Evolutionary conservation across 495 filamentous ascomycete genomes (phyloP).

Genomic region (Penicillium nucicola): DNA sequence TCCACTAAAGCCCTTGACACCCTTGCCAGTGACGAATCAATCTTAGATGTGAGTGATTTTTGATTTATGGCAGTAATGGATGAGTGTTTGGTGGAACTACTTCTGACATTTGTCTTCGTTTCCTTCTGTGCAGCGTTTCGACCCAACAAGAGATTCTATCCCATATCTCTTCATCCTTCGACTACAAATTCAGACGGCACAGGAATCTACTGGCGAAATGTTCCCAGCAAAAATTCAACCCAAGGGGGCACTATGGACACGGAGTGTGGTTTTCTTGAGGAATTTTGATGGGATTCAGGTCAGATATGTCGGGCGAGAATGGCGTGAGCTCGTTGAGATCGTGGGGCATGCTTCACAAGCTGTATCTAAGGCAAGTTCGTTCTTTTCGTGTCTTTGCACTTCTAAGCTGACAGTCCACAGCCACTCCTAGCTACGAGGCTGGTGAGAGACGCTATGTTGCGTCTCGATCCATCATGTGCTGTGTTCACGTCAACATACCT

Average conservation of each 20-base stretch:
- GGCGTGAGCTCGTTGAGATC: slow-evolving; percentile 50
- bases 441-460: slow-evolving; percentile 64
- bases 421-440: slow-evolving; percentile 57
- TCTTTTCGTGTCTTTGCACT: not conserved
- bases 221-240: slow-evolving; percentile 28
- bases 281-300: slow-evolving; percentile 57
- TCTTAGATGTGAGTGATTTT: slow-evolving; percentile 29
- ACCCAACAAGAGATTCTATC: slow-evolving; percentile 41
- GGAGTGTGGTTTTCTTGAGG: slow-evolving; percentile 43
- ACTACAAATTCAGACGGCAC: slow-evolving; percentile 27
- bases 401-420: slow-evolving; percentile 32
- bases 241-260: slow-evolving; percentile 44
- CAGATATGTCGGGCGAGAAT: slow-evolving; percentile 55
- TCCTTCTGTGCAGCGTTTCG: slow-evolving; percentile 30
- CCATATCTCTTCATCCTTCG: slow-evolving; percentile 41
- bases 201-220: slow-evolving; percentile 15
- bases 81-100: not conserved
- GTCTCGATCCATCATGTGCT: slow-evolving; percentile 66
- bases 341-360: slow-evolving; percentile 38
- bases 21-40: slow-evolving; percentile 11
- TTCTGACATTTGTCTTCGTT: not conserved
- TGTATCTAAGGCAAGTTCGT: slow-evolving; percentile 39
- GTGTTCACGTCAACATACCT: slow-evolving; percentile 69
- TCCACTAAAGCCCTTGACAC: slow-evolving; percentile 14
- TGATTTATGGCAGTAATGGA: not conserved